Evolutionary conservation across 805 yeast species (phyloP).

Genomic region (Ogataea populi-albae): DNA sequence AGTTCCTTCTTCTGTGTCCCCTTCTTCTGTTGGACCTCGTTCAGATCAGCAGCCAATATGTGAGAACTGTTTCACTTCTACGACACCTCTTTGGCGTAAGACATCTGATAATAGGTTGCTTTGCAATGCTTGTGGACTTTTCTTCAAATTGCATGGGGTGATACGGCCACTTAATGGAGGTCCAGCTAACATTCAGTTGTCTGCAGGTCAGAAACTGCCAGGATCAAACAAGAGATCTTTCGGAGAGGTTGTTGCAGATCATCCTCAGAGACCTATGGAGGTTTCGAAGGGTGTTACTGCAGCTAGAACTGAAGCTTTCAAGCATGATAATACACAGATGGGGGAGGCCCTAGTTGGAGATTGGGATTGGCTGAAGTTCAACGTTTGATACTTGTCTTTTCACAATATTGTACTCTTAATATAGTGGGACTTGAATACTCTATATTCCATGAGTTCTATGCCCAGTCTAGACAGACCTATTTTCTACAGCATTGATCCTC

Average conservation of each 20-base stretch:
- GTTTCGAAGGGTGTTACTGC: constrained; percentile 3
- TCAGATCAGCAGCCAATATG: constrained; percentile 44
- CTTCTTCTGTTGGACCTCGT: constrained; percentile 10
- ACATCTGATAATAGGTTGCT: constrained; percentile 74
- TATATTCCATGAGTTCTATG: too few species aligned
- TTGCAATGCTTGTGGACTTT: constrained; percentile 92
- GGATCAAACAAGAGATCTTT: constrained; percentile 15
- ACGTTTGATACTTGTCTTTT: constrained; percentile 16
- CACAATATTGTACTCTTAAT: too few species aligned
- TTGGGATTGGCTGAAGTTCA: constrained; percentile 39
- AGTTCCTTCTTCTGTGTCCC: constrained; percentile 4
- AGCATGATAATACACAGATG: constrained; percentile 27
- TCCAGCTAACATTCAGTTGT: constrained; percentile 6
- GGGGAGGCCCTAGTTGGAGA: constrained; percentile 34
- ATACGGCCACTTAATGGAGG: constrained; percentile 30
- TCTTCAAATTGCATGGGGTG: constrained; percentile 79
- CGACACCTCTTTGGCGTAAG: constrained; percentile 93
- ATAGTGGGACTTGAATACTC: too few species aligned
- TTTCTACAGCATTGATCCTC: too few species aligned
- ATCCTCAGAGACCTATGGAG: constrained; percentile 1
- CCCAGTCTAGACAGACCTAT: too few species aligned
- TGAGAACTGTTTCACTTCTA: constrained; percentile 85
- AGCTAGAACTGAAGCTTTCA: constrained; percentile 8
- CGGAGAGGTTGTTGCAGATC: constrained; percentile 6
- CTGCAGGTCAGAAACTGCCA: constrained; percentile 2